A percentile compares a stretch with the other conserved stretches of the same genome.
Conservation (phyloP, 305 asterid genomes). For the Rubia peregrina region DNA sequence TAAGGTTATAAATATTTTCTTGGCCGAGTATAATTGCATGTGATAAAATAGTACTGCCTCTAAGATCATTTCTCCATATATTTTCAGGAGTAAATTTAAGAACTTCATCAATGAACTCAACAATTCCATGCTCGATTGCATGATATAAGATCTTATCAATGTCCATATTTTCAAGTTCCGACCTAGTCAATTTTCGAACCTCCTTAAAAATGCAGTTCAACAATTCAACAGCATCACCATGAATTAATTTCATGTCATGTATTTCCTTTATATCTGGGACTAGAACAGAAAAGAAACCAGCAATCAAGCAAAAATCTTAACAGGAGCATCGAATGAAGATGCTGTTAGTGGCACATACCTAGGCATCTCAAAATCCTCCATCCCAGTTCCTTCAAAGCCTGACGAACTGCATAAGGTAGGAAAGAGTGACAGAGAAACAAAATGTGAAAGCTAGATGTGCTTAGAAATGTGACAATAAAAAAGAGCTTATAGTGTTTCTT, state of each 20-base stretch:
- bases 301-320: background rate
- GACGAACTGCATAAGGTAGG: slow-evolving; percentile 1
- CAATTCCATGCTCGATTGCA: slow-evolving; percentile 32
- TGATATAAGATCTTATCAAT: slow-evolving; percentile 29
- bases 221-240: slow-evolving; percentile 23
- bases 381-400: background rate
- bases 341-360: background rate
- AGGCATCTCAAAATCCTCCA: slow-evolving; percentile 19
- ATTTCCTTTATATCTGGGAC: slow-evolving; percentile 30
- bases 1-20: slow-evolving; percentile 22
- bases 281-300: background rate
- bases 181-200: slow-evolving; percentile 13
- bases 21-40: slow-evolving; percentile 21
- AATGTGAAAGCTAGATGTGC: background rate
- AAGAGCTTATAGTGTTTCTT: background rate
- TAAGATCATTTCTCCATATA: slow-evolving; percentile 33
- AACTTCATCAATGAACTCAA: slow-evolving; percentile 27
- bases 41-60: slow-evolving; percentile 29
- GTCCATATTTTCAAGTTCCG: slow-evolving; percentile 27
- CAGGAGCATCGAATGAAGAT: background rate
- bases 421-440: background rate
- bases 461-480: background rate
- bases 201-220: slow-evolving; percentile 25
- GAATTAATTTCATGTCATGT: slow-evolving; percentile 26
- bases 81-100: slow-evolving; percentile 27